These are phyloP conservation scores for Phtheirospermum japonicum DNA, from an alignment of 257 asterid genomes.

Conservation along the genomic window DNA sequence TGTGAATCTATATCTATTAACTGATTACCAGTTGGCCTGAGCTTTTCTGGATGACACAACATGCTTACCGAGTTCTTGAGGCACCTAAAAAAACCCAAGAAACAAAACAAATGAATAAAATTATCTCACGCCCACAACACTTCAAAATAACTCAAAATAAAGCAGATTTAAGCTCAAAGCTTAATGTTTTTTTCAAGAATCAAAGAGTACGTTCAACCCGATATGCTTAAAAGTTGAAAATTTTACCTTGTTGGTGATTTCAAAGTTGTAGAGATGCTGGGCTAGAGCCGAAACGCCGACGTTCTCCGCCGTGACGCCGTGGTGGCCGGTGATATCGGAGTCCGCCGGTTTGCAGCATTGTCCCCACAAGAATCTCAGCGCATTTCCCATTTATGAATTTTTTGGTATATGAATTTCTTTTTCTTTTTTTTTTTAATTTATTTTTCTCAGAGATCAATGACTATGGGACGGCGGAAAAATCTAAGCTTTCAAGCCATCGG, in stretches of 20 bases:
- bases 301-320: conserved; percentile 51
- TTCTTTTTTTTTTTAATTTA: not conserved
- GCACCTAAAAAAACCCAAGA: conserved; percentile 49
- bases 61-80: conserved; percentile 66
- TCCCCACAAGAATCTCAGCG: conserved; percentile 54
- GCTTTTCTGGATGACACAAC: conserved; percentile 86
- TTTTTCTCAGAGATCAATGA: not conserved
- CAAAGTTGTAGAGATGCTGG: conserved; percentile 80
- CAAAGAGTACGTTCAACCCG: not conserved
- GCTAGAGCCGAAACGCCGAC: conserved; percentile 76
- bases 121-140: not conserved
- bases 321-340: conserved; percentile 54
- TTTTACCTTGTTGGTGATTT: conserved; percentile 74
- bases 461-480: not conserved
- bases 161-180: not conserved
- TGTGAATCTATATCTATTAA: not conserved
- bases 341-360: conserved; percentile 52
- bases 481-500: not conserved
- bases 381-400: conserved; percentile 70
- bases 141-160: not conserved
- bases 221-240: not conserved
- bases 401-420: conserved; percentile 6
- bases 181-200: not conserved
- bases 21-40: conserved; percentile 76
- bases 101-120: not conserved